These are phyloP conservation scores for Lipomyces anomalus DNA, from an alignment of 805 yeast species.

Conservation along the genomic window DNA sequence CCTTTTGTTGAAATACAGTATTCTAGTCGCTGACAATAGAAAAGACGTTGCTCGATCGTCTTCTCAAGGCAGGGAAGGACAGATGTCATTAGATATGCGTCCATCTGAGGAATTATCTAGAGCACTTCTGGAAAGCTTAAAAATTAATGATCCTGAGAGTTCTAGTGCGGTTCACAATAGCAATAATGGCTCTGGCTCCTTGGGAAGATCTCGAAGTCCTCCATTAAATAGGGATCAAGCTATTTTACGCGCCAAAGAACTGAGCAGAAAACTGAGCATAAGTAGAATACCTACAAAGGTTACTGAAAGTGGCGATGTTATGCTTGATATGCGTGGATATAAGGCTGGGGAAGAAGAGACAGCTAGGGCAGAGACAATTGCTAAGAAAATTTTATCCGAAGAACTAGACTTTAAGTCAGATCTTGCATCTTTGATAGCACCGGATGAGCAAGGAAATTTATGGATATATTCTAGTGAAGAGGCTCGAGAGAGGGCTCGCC, in stretches of 20 bases:
- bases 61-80: too few relatives aligned
- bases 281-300: constrained; percentile 70
- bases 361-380: constrained; percentile 66
- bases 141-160: constrained; percentile 16
- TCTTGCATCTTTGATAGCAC: constrained; percentile 30
- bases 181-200: constrained; percentile 17
- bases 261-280: constrained; percentile 55
- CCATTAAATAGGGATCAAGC: constrained; percentile 37
- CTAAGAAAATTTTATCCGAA: constrained; percentile 66
- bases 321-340: constrained; percentile 93
- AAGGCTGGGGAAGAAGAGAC: constrained; percentile 77
- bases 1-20: too few relatives aligned
- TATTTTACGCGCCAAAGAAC: constrained; percentile 53
- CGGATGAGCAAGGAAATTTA: constrained; percentile 33
- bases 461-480: constrained; percentile 30
- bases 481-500: constrained; percentile 21
- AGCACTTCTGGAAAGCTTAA: constrained; percentile 11
- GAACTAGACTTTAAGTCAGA: constrained; percentile 48
- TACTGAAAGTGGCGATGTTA: constrained; percentile 82
- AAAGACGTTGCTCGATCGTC: too few relatives aligned
- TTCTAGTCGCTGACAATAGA: too few relatives aligned
- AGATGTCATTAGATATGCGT: constrained; percentile 14
- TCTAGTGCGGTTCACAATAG: constrained; percentile 15
- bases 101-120: constrained; percentile 21
- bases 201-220: constrained; percentile 23